phyloP scores from a whole-genome alignment of 305 asterid species.

The Salvia sclarea region DNA sequence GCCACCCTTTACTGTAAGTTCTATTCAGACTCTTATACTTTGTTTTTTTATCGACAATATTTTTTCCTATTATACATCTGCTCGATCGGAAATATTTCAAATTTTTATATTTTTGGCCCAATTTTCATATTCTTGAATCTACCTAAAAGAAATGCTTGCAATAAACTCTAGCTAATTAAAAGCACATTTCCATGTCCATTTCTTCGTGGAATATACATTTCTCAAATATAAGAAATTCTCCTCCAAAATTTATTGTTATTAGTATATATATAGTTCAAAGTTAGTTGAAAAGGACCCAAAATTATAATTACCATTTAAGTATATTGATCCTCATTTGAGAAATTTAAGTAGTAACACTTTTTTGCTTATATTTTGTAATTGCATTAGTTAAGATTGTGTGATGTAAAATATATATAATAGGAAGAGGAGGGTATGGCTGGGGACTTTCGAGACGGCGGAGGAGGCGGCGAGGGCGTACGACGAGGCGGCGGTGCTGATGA shows the following conservation, averaged over 20 bases:
- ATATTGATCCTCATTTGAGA: too few relatives aligned
- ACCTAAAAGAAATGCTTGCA: neutral
- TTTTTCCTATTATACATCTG: neutral
- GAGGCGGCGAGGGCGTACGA: constrained; percentile 91
- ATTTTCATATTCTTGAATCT: neutral
- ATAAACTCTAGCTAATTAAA: neutral
- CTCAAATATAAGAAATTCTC: neutral
- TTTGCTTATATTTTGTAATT: too few relatives aligned
- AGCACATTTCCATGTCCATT: neutral
- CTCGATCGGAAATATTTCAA: neutral
- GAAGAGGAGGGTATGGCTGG: constrained; percentile 90
- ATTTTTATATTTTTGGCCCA: neutral
- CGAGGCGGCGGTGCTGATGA: constrained; percentile 82
- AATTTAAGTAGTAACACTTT: too few relatives aligned
- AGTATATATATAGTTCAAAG: too few relatives aligned
- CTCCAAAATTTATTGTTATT: too few relatives aligned
- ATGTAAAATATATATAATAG: too few relatives aligned
- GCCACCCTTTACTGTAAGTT: constrained; percentile 31
- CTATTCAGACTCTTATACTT: too few relatives aligned
- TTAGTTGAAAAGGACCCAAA: too few relatives aligned
- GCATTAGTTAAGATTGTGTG: too few relatives aligned
- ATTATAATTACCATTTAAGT: too few relatives aligned
- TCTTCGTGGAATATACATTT: neutral
- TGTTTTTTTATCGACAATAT: neutral
- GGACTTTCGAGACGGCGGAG: constrained; percentile 87